Evolutionary conservation across 2,329 filamentous ascomycete genomes (phyloP), one percentile per base, ranked within the genome.

Genomic region (Aspergillus sp.): DNA sequence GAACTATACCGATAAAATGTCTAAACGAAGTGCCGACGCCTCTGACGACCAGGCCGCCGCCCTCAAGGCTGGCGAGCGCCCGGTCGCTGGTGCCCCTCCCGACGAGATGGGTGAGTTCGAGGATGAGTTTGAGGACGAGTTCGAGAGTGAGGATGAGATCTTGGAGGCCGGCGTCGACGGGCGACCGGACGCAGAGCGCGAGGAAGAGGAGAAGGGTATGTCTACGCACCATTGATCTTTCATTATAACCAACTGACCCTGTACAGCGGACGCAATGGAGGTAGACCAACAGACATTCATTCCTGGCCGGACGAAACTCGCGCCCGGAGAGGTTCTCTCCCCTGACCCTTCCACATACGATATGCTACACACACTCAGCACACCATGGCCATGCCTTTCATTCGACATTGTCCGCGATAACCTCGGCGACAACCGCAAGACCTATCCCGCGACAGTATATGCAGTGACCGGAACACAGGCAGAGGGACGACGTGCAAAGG

Each of bases 371-470:
- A 92, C 88, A 64, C 86, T 99, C 66, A 95, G 91, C 77, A 93
- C 93, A 7, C 93, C 93, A 1, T 99, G 95, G 95, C 95, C 95
- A 3, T 99, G 95, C 76, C 85, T 99, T 17, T 98, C 94, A 2
- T 97, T 97, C 79, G 95, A 98, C 76, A 90, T 99, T 63, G 80
- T 99, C 65, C 89, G 85, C 70, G 95, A 99, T 79, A 84, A 84
- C 56, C 85, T 99, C 19, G 95, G 95, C 68, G 90, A 97, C 74
- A 89, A 92, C 77, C 90, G 95, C 73, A 96, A 90, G 77, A 89
- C 90, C n/a, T 99, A 96, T 79, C 95, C 95, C 28, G 92, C 93
- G 54, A 97, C 94, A 62, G 90, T 97, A 80, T 99, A 98, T 80
- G 90, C 93, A 11, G 93, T 98, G 34, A 89, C 93, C 19, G 95